Conservation (phyloP, 129 eudicot genomes). For the Arctium minus region DNA sequence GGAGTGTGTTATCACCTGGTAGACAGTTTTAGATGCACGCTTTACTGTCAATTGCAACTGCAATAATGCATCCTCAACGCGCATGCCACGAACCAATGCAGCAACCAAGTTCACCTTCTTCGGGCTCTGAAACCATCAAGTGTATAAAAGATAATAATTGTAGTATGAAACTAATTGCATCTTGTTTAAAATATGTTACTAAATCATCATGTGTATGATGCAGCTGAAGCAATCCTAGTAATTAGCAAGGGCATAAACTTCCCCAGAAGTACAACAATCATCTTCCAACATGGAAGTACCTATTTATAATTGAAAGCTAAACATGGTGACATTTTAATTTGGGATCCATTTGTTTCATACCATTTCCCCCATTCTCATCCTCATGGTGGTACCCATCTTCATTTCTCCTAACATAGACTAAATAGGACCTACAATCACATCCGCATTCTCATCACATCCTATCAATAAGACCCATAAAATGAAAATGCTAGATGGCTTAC, state of each 20-base stretch:
- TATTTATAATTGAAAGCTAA: neutral
- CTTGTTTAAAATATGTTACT: neutral
- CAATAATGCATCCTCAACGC: constrained; percentile 93
- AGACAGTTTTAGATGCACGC: constrained; percentile 91
- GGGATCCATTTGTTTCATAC: neutral
- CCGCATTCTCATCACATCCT: neutral
- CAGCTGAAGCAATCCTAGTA: neutral
- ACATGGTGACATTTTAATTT: neutral
- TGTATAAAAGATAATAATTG: neutral
- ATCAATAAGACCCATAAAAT: no score
- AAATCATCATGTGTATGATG: neutral
- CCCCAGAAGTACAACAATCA: neutral
- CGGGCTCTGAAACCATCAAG: constrained; percentile 70
- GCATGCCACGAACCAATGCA: constrained; percentile 96
- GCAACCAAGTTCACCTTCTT: constrained; percentile 98
- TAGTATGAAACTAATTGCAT: neutral
- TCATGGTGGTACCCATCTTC: neutral
- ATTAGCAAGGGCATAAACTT: neutral
- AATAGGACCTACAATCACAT: neutral
- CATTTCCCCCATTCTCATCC: neutral
- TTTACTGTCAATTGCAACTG: constrained; percentile 93
- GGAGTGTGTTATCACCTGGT: constrained; percentile 52
- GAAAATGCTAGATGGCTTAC: no score
- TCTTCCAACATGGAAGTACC: neutral
- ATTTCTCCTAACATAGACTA: neutral